Evolutionary conservation across 305 asterid species (phyloP), one percentile per base, ranked within the genome.

Genomic region (Petunia hybrid): DNA sequence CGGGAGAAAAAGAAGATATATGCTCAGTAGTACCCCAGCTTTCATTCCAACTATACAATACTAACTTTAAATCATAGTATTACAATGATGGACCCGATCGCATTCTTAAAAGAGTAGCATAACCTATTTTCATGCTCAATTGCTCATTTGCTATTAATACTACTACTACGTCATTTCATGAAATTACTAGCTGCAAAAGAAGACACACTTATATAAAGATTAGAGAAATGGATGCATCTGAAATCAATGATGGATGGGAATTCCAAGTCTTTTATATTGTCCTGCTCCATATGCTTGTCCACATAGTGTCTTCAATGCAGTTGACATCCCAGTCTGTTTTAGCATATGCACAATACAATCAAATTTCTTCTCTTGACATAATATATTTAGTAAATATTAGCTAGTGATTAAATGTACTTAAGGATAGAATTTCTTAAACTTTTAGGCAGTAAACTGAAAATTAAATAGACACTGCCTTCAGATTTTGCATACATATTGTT

Each of bases 261-360:
- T 55, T 86, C 91, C 92, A 6, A 90, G 86, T 80, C 83, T 90
- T 51, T n/a, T n/a, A n/a, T n/a, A n/a, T n/a, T n/a, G n/a, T n/a
- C n/a, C n/a, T n/a, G n/a, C n/a, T n/a, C n/a, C n/a, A n/a, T n/a
- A n/a, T n/a, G n/a, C n/a, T n/a, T n/a, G n/a, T n/a, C n/a, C n/a
- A n/a, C n/a, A n/a, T 51, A 90, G 78, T 57, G 92, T 90, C 73
- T 90, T 92, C 80, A 90, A 77, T 22, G 92, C 94, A 88, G 91
- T 85, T 42, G 94, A 85, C 94, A 90, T 83, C 75, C 94, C 94
- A 14, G 86, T 79, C 94, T 90, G 91, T 80, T 64, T 61, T n/a
- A n/a, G n/a, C n/a, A n/a, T 0, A n/a, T n/a, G n/a, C n/a, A n/a
- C n/a, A n/a, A n/a, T n/a, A n/a, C n/a, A n/a, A n/a, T n/a, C n/a